Evolutionary conservation across 1,284 basidiomycete genomes (phyloP).

Genomic region (Singerocomus inundabilis): DNA sequence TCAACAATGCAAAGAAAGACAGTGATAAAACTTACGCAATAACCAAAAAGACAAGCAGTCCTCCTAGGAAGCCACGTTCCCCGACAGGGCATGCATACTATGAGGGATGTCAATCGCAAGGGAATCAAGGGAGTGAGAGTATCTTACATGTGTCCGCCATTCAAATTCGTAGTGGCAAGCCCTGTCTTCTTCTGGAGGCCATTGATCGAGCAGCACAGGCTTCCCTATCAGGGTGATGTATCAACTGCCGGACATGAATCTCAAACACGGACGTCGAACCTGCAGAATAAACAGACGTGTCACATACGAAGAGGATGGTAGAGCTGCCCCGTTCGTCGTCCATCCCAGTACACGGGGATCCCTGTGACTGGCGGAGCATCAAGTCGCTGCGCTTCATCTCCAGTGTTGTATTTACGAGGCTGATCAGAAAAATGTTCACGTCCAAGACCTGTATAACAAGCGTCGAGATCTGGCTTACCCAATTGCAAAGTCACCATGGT

Average conservation of each 20-base stretch:
- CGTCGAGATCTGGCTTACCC: conserved; percentile 48
- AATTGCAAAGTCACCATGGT: conserved; percentile 67
- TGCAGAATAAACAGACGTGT: conserved; percentile 46
- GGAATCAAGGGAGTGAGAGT: not conserved
- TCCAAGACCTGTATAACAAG: not conserved
- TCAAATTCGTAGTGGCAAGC: conserved; percentile 71
- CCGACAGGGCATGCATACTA: conserved; percentile 66
- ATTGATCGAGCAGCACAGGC: conserved; percentile 58
- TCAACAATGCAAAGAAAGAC: not conserved
- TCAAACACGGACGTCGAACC: conserved; percentile 37
- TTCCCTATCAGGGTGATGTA: conserved; percentile 32
- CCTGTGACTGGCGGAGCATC: conserved; percentile 52
- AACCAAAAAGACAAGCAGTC: conserved; percentile 50
- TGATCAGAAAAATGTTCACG: conserved; percentile 24
- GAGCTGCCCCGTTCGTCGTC: conserved; percentile 52
- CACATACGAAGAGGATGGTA: conserved; percentile 69
- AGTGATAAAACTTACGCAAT: conserved; percentile 45
- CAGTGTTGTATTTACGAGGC: conserved; percentile 61
- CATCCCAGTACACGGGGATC: conserved; percentile 55
- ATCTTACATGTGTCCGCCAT: conserved; percentile 66
- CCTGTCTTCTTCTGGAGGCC: conserved; percentile 55
- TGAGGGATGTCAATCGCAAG: not conserved
- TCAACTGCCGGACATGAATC: not conserved
- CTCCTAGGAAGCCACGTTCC: conserved; percentile 49
- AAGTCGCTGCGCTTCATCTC: conserved; percentile 46